phyloP scores from a whole-genome alignment of 371 early-diverging fungal genomes.

The Mucor lusitanicus region DNA sequence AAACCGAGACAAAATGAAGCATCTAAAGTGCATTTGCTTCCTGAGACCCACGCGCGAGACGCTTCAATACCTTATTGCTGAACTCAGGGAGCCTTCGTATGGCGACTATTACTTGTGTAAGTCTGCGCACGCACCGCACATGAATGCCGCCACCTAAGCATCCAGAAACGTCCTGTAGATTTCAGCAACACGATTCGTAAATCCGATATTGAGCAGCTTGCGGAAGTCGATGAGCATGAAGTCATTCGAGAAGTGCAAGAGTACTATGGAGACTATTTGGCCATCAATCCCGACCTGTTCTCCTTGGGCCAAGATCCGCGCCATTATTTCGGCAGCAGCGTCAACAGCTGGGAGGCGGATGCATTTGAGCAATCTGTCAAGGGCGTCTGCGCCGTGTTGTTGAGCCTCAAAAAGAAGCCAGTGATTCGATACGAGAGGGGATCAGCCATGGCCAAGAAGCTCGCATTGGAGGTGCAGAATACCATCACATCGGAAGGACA shows the following conservation, averaged over 20 bases:
- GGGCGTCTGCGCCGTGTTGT: slow-evolving; percentile 75
- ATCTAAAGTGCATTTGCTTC: slow-evolving; percentile 93
- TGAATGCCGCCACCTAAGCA: slow-evolving; percentile 88
- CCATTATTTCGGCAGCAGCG: slow-evolving; percentile 73
- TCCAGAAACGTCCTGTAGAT: slow-evolving; percentile 52
- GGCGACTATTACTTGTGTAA: slow-evolving; percentile 93
- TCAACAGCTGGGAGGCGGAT: slow-evolving; percentile 70
- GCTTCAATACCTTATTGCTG: slow-evolving; percentile 82
- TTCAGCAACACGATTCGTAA: slow-evolving; percentile 92
- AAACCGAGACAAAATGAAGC: slow-evolving; percentile 87
- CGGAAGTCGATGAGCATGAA: slow-evolving; percentile 94
- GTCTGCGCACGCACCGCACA: slow-evolving; percentile 50
- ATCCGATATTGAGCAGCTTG: slow-evolving; percentile 86
- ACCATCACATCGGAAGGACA: slow-evolving; percentile 80
- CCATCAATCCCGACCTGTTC: slow-evolving; percentile 82
- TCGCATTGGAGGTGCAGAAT: slow-evolving; percentile 82
- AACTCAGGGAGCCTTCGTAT: slow-evolving; percentile 89
- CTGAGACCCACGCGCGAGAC: slow-evolving; percentile 84
- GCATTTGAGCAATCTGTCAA: slow-evolving; percentile 78
- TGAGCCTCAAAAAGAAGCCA: slow-evolving; percentile 90
- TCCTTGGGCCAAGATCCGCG: slow-evolving; percentile 72
- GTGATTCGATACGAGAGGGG: slow-evolving; percentile 84
- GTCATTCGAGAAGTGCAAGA: slow-evolving; percentile 95
- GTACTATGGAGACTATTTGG: slow-evolving; percentile 90
- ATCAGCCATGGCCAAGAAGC: slow-evolving; percentile 76